Percentiles rank a stretch among this genome's conserved stretches.
These are phyloP conservation scores for Hypoxylon lenormandii DNA, from an alignment of 495 filamentous ascomycete genomes.

Conservation along the genomic window DNA sequence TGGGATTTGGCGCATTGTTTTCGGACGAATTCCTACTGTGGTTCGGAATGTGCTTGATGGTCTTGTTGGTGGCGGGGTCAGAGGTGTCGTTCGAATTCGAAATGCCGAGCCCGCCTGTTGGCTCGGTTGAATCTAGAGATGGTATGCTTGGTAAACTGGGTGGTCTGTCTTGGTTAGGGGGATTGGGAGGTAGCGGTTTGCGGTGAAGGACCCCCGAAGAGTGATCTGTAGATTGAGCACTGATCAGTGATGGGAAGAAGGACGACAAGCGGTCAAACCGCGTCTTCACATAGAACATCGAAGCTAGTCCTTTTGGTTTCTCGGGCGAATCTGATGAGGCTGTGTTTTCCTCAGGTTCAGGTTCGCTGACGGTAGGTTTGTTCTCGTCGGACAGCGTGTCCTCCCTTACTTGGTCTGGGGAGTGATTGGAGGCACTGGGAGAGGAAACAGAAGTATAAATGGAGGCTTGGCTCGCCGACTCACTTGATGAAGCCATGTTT, in stretches of 20 bases:
- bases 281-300: constrained; percentile 40
- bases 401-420: constrained; percentile 10
- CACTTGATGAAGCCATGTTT: constrained; percentile 44
- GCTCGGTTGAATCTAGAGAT: constrained; percentile 6
- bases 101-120: constrained; percentile 1
- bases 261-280: constrained; percentile 48
- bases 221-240: constrained; percentile 39
- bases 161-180: constrained; percentile 29
- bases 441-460: constrained; percentile 35
- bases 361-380: constrained; percentile 7
- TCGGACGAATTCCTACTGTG: constrained; percentile 28
- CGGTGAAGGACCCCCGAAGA: constrained; percentile 33
- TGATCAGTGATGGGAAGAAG: constrained; percentile 51
- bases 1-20: constrained; percentile 15
- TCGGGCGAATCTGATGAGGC: constrained; percentile 3
- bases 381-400: constrained; percentile 13
- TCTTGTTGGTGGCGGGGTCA: constrained; percentile 19
- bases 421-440: constrained; percentile 3
- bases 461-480: constrained; percentile 40
- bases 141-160: constrained; percentile 41
- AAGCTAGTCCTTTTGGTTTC: constrained; percentile 21
- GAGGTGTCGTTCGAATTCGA: constrained; percentile 13
- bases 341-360: constrained; percentile 21
- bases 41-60: constrained; percentile 5
- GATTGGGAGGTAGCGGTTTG: constrained; percentile 45